phyloP scores from a whole-genome alignment of 2,329 filamentous ascomycete genomes.

The Paraphaeosphaeria minitans region DNA sequence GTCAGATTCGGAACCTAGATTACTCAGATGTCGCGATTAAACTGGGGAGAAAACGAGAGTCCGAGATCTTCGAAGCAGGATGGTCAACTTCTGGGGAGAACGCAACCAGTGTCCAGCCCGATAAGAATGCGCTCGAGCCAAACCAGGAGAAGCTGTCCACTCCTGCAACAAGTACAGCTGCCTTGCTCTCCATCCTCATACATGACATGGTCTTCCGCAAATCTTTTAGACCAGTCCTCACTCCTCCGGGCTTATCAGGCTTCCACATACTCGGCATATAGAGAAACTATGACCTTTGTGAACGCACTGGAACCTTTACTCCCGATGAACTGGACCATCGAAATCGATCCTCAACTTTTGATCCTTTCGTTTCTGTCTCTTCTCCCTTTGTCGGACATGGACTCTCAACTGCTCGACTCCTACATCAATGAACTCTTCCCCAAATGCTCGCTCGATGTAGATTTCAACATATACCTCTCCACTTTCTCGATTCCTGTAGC shows the following conservation, averaged over 20 bases:
- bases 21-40: slow-evolving; percentile 45
- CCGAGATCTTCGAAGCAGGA: slow-evolving; percentile 23
- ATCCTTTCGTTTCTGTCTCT: too few relatives aligned
- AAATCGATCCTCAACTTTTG: too few relatives aligned
- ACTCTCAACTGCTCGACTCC: too few relatives aligned
- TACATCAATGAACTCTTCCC: too few relatives aligned
- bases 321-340: too few relatives aligned
- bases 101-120: background rate
- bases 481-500: too few relatives aligned
- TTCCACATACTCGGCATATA: slow-evolving; percentile 37
- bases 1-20: slow-evolving; percentile 46
- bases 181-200: background rate
- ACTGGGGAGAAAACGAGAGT: slow-evolving; percentile 38
- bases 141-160: background rate
- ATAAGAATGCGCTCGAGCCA: background rate
- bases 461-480: too few relatives aligned
- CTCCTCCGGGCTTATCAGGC: slow-evolving; percentile 29
- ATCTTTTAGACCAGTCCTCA: slow-evolving; percentile 44
- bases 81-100: background rate
- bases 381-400: too few relatives aligned
- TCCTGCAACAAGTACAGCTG: background rate
- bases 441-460: too few relatives aligned
- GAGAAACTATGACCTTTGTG: too few relatives aligned
- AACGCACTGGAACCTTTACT: too few relatives aligned
- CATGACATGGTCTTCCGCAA: slow-evolving; percentile 43